Evolutionary conservation across 768 basidiomycete genomes (phyloP).

Genomic region (Leccinum arenicola): DNA sequence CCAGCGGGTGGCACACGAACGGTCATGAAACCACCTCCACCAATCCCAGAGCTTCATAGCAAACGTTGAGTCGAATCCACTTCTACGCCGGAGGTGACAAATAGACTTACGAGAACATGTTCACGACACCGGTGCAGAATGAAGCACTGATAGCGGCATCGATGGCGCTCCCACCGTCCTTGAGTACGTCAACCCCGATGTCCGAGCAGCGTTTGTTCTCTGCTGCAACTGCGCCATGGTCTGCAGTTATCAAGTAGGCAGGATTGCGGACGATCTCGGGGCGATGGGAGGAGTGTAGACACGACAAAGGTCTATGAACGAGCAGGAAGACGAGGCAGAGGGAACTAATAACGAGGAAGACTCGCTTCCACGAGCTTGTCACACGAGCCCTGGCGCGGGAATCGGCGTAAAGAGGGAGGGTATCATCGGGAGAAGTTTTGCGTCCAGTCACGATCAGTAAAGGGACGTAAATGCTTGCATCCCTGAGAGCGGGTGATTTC

Average conservation of each 20-base stretch:
- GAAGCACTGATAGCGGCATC: conserved; percentile 82
- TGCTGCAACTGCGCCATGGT: conserved; percentile 82
- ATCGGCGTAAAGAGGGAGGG: conserved; percentile 20
- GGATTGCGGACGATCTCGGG: conserved; percentile 39
- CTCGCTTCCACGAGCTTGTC: conserved; percentile 12
- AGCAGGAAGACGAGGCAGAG: conserved; percentile 16
- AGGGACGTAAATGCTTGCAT: not conserved
- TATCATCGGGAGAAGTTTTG: conserved; percentile 1
- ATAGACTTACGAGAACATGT: conserved; percentile 79
- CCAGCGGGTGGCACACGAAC: conserved; percentile 65
- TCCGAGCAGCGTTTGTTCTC: conserved; percentile 86
- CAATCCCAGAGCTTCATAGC: conserved; percentile 64
- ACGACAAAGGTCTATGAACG: not conserved
- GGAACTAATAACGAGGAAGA: conserved; percentile 7
- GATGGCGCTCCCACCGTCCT: conserved; percentile 86
- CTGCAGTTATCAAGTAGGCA: conserved; percentile 57
- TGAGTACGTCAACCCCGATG: conserved; percentile 74
- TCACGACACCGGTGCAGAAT: conserved; percentile 79
- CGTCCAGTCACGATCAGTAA: not conserved
- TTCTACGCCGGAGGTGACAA: not conserved
- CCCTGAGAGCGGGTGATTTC: not conserved
- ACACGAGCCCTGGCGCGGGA: not conserved
- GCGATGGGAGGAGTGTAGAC: not conserved
- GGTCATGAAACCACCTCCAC: conserved; percentile 87
- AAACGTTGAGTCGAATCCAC: not conserved